These are phyloP conservation scores for Talaromyces borbonicus DNA, from an alignment of 495 filamentous ascomycete genomes.

Conservation along the genomic window DNA sequence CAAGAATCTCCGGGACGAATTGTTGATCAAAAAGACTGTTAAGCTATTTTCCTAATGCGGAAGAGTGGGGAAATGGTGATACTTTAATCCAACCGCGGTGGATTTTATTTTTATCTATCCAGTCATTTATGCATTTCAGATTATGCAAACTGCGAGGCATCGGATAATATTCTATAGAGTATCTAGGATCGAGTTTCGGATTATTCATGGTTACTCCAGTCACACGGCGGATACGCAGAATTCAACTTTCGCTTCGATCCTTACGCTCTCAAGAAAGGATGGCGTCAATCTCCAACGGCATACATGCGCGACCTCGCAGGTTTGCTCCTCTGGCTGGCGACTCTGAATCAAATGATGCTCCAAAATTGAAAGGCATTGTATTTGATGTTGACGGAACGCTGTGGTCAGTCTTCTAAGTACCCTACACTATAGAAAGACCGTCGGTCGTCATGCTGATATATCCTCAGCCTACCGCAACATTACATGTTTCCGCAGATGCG, in stretches of 20 bases:
- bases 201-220: neutral
- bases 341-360: conserved; percentile 22
- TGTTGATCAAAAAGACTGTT: neutral
- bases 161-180: too few species aligned
- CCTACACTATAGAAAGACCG: neutral
- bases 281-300: conserved; percentile 19
- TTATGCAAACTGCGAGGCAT: too few species aligned
- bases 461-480: conserved; percentile 67
- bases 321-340: conserved; percentile 47
- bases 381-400: conserved; percentile 96
- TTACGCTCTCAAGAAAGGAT: conserved; percentile 15
- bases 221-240: neutral
- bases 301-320: conserved; percentile 28
- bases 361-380: conserved; percentile 67
- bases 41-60: conserved; percentile 3
- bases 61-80: conserved; percentile 1
- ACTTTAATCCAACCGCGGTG: too few species aligned
- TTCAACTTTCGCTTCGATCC: conserved; percentile 6
- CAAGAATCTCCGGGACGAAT: neutral
- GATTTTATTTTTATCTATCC: too few species aligned
- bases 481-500: conserved; percentile 93
- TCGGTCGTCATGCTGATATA: conserved; percentile 4
- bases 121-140: too few species aligned
- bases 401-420: conserved; percentile 49
- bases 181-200: neutral